Conservation (phyloP, 495 filamentous ascomycete species). For the Annulohypoxylon moriforme region DNA sequence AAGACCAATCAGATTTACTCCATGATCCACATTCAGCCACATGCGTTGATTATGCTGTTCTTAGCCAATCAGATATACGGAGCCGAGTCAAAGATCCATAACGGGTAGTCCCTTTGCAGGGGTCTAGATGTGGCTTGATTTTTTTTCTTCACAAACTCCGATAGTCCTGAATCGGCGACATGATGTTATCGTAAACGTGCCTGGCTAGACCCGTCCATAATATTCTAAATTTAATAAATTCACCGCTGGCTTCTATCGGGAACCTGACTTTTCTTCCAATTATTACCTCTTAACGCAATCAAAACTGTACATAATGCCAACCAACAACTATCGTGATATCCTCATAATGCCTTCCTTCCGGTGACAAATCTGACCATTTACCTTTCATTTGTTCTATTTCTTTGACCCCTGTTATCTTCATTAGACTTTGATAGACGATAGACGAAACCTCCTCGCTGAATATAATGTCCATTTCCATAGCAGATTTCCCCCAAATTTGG, state of each 20-base stretch:
- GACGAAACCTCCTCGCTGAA: neutral
- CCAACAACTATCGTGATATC: slow-evolving; percentile 9
- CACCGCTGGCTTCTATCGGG: neutral
- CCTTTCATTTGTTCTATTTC: slow-evolving; percentile 19
- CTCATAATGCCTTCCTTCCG: slow-evolving; percentile 35
- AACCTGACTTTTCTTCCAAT: slow-evolving; percentile 8
- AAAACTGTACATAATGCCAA: slow-evolving; percentile 16
- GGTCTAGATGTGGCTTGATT: slow-evolving; percentile 21
- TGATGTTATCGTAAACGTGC: slow-evolving; percentile 16
- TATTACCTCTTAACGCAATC: neutral
- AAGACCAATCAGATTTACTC: slow-evolving; percentile 9
- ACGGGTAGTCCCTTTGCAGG: neutral
- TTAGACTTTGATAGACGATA: slow-evolving; percentile 25
- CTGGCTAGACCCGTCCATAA: slow-evolving; percentile 32
- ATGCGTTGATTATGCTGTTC: neutral
- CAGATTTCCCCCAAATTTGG: slow-evolving; percentile 58
- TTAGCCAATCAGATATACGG: neutral
- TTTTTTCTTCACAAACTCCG: slow-evolving; percentile 11
- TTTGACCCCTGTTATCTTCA: neutral
- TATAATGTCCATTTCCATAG: slow-evolving; percentile 40
- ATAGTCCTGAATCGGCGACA: slow-evolving; percentile 8
- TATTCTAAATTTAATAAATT: neutral
- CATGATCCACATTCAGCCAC: neutral
- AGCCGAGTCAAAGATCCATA: neutral
- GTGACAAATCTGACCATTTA: slow-evolving; percentile 25